Conservation (phyloP, 2,329 filamentous ascomycete species). For the Rhynchosporium agropyri region DNA sequence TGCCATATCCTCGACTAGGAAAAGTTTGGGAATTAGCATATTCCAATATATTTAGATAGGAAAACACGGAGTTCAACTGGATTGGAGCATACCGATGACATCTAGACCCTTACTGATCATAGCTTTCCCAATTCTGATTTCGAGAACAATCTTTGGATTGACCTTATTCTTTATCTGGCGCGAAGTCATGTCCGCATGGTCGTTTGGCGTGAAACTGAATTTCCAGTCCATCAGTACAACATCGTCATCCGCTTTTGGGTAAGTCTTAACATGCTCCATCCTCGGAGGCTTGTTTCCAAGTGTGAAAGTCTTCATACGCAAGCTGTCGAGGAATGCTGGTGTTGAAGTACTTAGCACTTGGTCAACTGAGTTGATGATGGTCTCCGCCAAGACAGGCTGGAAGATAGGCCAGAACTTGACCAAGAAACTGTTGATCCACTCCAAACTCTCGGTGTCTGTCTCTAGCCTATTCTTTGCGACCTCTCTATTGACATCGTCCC, state of each 20-base stretch:
- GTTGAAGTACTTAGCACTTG: slow-evolving; percentile 93
- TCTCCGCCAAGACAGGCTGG: slow-evolving; percentile 88
- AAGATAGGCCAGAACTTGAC: slow-evolving; percentile 99
- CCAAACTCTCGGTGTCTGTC: slow-evolving; percentile 86
- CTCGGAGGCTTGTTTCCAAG: slow-evolving; percentile 93
- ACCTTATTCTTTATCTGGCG: slow-evolving; percentile 92
- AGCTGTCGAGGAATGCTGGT: slow-evolving; percentile 87
- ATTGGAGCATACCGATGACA: slow-evolving; percentile 60
- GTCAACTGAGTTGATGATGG: slow-evolving; percentile 90
- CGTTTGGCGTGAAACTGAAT: slow-evolving; percentile 98
- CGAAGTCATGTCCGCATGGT: slow-evolving; percentile 86
- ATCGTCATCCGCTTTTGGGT: slow-evolving; percentile 93
- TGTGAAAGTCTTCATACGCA: slow-evolving; percentile 91
- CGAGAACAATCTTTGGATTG: slow-evolving; percentile 94
- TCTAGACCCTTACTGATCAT: slow-evolving; percentile 97
- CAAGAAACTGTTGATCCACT: slow-evolving; percentile 99
- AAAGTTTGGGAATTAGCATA: no score
- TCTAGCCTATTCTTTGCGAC: slow-evolving; percentile 85
- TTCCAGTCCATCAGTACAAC: slow-evolving; percentile 99
- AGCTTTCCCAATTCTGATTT: slow-evolving; percentile 92
- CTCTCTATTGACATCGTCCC: slow-evolving; percentile 90
- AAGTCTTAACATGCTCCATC: slow-evolving; percentile 97
- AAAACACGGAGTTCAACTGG: no score
- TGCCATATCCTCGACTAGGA: slow-evolving; percentile 84
- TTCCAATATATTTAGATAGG: no score